Base-by-base conservation (phyloP, 164 flowering plant species). In the Hamamelis virginiana region DNA sequence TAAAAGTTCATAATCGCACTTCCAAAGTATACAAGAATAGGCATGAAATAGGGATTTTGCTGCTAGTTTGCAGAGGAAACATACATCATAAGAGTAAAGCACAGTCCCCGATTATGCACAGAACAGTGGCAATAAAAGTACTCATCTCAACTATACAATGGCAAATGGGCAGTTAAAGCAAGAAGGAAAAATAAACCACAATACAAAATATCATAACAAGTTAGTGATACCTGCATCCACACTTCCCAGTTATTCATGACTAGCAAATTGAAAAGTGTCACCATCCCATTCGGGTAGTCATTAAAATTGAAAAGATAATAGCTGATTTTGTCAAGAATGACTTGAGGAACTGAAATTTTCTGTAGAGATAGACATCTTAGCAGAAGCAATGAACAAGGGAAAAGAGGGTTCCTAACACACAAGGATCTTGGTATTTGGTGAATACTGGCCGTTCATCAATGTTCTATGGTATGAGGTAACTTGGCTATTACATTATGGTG, bases 241-340 rank as follows among this genome's bases (percentile, higher is more conserved):
- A 69, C 70, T 77, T 92, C 96, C 97, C 97, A 91, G 70, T 88
- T 89, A 11, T 87, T 87, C 97, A 92, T 86, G 68, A 92, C 96
- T 25, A 95, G 75, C 85, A 95, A 74, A 77, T 91, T 92, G 86
- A 91, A 95, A 63, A 93, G 92, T 58, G 99, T 92, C 74, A 95
- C 96, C 97, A 95, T 95, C 19, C 97, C 97, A 80, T 88, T 95
- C 46, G 97, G 97, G 77, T 90, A 95, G 81, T 95, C 99, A 74
- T 95, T 95, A 64, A 95, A 95, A 72, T 95, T 95, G 83, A 95
- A 95, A 69, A 95, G 97, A 9, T 85, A 64, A 79, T 94, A 94
- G 83, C 98, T 94, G 59, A 67, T 18, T 66, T 70, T 65, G 91
- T 91, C 83, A 90, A 89, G 93, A 69, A 77, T 53, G 26, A 26